A percentile compares a stretch with the other conserved stretches of the same genome.
Evolutionary conservation across 2,329 filamentous ascomycete genomes (phyloP).

Genomic region (Ascochyta clinopodiicola): DNA sequence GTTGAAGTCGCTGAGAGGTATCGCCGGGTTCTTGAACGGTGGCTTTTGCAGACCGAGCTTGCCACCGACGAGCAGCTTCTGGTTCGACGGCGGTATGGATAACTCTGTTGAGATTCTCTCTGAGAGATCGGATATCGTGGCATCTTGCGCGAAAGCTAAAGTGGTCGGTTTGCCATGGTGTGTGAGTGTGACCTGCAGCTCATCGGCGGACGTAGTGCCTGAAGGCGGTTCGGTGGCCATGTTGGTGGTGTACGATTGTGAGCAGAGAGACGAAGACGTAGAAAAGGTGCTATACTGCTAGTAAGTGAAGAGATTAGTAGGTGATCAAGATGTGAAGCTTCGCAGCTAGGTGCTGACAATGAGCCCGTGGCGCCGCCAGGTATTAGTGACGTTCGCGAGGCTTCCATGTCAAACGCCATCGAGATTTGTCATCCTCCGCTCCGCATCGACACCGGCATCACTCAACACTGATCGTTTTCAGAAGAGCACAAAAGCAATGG

Average conservation of each 20-base stretch:
- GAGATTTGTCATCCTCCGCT: slow-evolving; percentile 44
- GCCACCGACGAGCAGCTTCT: slow-evolving; percentile 71
- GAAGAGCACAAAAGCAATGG: background rate
- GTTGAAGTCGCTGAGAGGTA: slow-evolving; percentile 58
- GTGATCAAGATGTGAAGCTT: slow-evolving; percentile 39
- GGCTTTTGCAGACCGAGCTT: slow-evolving; percentile 70
- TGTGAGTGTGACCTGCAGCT: slow-evolving; percentile 56
- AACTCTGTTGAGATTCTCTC: slow-evolving; percentile 62
- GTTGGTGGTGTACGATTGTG: background rate
- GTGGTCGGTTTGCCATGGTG: slow-evolving; percentile 61
- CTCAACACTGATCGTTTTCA: background rate
- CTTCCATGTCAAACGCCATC: slow-evolving; percentile 42
- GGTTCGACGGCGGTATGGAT: slow-evolving; percentile 67
- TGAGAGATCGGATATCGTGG: slow-evolving; percentile 66
- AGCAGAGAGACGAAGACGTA: background rate
- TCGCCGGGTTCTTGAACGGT: slow-evolving; percentile 66
- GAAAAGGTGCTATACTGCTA: slow-evolving; percentile 10
- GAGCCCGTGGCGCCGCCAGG: slow-evolving; percentile 19
- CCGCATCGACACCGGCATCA: background rate
- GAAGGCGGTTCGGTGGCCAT: slow-evolving; percentile 24
- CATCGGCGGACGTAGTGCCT: slow-evolving; percentile 20
- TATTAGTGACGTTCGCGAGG: slow-evolving; percentile 44
- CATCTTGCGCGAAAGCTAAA: slow-evolving; percentile 55
- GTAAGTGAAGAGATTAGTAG: slow-evolving; percentile 33
- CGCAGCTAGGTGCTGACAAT: slow-evolving; percentile 29